Evolutionary conservation across 768 basidiomycete genomes (phyloP).

Genomic region (Xerocomus potaroensis): DNA sequence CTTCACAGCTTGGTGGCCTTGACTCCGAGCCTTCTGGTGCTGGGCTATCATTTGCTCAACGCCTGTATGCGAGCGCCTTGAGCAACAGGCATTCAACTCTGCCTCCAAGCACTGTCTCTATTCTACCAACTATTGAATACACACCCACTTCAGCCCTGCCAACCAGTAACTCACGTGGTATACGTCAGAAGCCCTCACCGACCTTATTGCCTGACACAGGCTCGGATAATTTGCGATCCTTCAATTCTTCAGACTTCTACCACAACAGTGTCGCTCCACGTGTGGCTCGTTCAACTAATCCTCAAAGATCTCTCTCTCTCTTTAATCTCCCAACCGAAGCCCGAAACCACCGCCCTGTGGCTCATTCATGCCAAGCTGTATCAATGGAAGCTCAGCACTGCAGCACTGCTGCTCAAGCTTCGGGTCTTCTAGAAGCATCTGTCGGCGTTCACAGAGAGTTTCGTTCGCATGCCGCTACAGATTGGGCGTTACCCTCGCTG

Average conservation of each 20-base stretch:
- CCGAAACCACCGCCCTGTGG: not conserved
- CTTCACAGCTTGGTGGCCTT: not conserved
- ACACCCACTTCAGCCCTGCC: not conserved
- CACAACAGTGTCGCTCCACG: conserved; percentile 9
- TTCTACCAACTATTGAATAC: conserved; percentile 4
- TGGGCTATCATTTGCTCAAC: conserved; percentile 36
- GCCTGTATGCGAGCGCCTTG: conserved; percentile 41
- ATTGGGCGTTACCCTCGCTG: not conserved
- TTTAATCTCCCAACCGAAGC: not conserved
- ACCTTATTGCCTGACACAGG: conserved; percentile 1
- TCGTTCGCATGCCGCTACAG: not conserved
- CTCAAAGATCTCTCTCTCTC: not conserved
- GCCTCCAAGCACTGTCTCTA: conserved; percentile 2
- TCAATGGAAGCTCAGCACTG: not conserved
- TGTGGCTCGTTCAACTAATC: not conserved
- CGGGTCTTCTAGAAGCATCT: not conserved
- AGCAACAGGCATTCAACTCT: conserved; percentile 12
- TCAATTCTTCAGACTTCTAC: conserved; percentile 15
- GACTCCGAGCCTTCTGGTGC: conserved; percentile 2
- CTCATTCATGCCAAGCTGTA: not conserved
- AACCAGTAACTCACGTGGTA: not conserved
- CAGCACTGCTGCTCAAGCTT: not conserved
- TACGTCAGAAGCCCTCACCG: conserved; percentile 6
- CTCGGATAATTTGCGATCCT: not conserved
- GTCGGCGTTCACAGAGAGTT: not conserved